Percentiles rank a stretch among this genome's conserved stretches.
These are phyloP conservation scores for Periconia digitata DNA, from an alignment of 2,329 filamentous ascomycete genomes.

Conservation along the genomic window DNA sequence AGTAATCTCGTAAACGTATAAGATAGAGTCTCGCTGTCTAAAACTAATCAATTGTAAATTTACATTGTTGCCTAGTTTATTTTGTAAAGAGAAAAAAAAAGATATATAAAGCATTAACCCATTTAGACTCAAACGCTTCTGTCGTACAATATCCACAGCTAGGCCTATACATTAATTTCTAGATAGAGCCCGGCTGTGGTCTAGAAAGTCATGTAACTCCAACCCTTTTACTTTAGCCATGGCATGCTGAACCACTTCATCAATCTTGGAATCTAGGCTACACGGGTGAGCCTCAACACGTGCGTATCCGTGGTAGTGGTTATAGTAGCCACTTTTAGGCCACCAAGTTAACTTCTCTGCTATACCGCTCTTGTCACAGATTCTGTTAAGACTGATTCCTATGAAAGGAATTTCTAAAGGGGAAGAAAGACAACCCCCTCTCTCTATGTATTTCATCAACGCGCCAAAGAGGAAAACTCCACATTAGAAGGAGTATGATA, in stretches of 20 bases:
- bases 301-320: background rate
- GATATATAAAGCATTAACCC: too few species aligned
- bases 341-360: constrained; percentile 6
- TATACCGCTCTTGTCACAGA: constrained; percentile 2
- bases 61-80: too few species aligned
- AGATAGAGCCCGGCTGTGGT: constrained; percentile 1
- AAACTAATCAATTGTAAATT: too few species aligned
- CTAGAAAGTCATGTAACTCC: constrained; percentile 5
- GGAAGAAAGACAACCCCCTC: constrained; percentile 6
- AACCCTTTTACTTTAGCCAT: constrained; percentile 9
- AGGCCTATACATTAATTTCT: constrained; percentile 1
- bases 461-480: constrained; percentile 6
- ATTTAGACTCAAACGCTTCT: too few species aligned
- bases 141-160: too few species aligned
- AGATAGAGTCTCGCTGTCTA: too few species aligned
- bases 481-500: constrained; percentile 6
- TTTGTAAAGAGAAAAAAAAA: too few species aligned
- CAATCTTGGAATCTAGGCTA: constrained; percentile 8
- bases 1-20: too few species aligned
- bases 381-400: constrained; percentile 7
- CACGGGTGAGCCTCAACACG: constrained; percentile 4
- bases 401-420: constrained; percentile 5
- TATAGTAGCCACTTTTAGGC: background rate
- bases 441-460: constrained; percentile 5
- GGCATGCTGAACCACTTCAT: constrained; percentile 6